Evolutionary conservation across 768 basidiomycete genomes (phyloP).

Genomic region (Boletus rufocinnamomeus): DNA sequence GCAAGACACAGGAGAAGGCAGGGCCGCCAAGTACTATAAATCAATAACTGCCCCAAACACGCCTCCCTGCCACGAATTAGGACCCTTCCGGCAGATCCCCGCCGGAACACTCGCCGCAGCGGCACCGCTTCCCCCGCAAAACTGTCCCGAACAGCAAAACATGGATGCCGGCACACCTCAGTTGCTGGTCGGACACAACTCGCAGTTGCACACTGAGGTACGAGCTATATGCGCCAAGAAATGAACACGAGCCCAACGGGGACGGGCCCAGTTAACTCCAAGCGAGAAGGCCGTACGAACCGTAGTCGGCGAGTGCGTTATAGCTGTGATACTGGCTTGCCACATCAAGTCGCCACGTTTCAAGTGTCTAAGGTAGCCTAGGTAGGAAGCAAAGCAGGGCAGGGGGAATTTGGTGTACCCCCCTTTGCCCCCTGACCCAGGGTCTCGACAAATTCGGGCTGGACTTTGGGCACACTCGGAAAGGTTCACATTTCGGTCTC

Average conservation of each 20-base stretch:
- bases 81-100: slow-evolving; percentile 16
- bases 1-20: slow-evolving; percentile 15
- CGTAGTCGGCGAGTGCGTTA: not conserved
- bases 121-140: slow-evolving; percentile 1
- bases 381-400: slow-evolving; percentile 7
- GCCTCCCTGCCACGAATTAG: slow-evolving; percentile 11
- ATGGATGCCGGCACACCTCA: slow-evolving; percentile 5
- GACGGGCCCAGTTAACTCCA: not conserved
- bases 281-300: not conserved
- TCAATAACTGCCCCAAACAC: slow-evolving; percentile 28
- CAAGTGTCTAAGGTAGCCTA: not conserved
- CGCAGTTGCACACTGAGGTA: not conserved
- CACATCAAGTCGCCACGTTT: slow-evolving; percentile 3
- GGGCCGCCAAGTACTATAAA: slow-evolving; percentile 16
- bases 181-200: slow-evolving; percentile 4
- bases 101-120: slow-evolving; percentile 4
- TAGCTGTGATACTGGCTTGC: not conserved
- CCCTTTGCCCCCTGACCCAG: not conserved
- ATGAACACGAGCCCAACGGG: not conserved
- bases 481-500: not conserved
- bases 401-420: not conserved
- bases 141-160: not conserved
- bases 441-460: not conserved
- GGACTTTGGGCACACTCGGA: not conserved
- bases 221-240: not conserved